Evolutionary conservation across 805 yeast genomes (phyloP), one percentile per base, ranked within the genome.

Genomic region (Metschnikowia koreensis): DNA sequence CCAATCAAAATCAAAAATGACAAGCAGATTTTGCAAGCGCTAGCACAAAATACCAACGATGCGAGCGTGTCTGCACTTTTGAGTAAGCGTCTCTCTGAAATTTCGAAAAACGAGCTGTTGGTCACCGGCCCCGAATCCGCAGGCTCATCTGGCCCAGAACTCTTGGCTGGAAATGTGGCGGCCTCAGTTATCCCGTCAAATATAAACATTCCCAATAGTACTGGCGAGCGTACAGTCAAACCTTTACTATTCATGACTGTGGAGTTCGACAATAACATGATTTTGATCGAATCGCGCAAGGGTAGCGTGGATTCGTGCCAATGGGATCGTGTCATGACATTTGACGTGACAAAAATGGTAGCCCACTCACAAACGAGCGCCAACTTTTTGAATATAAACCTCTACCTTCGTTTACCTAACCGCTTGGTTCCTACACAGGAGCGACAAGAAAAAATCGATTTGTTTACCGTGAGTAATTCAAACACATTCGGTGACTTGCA

Each of bases 191-290:
- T 84, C 42, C 85, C 89, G 40, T 77, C 86, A 13, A 55, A 55
- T 49, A 73, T 79, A 41, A 71, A 81, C 44, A 71, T 81, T 41
- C 84, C 88, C 13, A 79, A 80, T 31, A 56, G 54, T 37, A 38
- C 46, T n/a, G 83, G 58, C 15, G 74, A 71, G 42, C 75, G 76
- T 47, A 71, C 79, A 36, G 77, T 81, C 55, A 83, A 82, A 59
- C 81, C 94, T 15, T 77, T 96, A 53, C 79, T 94, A 38, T 89
- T 89, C 68, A 80, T 92, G 62, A 90, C 96, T 1, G 77, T 94
- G 42, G 99, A 94, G 69, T 93, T 91, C 66, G 99, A 94, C 70
- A 94, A 94, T 69, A 90, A 93, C 46, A 94, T 92, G 58, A 86
- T 94, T 57, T 80, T 91, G 13, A 83, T 93, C 46, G 96, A 91